Base-by-base conservation (phyloP, 2,329 filamentous ascomycete species). In the Beauveria medogensis region DNA sequence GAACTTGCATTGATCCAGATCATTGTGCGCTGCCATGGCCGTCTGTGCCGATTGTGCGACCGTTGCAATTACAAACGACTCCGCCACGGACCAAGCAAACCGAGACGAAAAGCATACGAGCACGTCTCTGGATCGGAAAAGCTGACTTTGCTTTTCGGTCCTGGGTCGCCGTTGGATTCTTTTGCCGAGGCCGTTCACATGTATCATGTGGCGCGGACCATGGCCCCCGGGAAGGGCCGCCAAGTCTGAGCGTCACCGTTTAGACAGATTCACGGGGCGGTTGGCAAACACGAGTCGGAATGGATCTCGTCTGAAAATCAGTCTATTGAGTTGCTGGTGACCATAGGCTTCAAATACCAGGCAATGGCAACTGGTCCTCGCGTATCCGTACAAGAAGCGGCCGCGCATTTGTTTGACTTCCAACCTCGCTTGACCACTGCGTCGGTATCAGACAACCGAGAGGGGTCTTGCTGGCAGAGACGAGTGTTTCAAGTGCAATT, bases 401-500 rank as follows among this genome's bases (percentile, higher is more conserved):
- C 10, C 30, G 30, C 30, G 12, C 43, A 41, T 18, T 46, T 30
- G 46, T 55, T 55, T 61, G 59, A 61, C 58, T 60, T 60, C 58
- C 40, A 30, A 22, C 40, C 48, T 50, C 46, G 43, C 41, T 41
- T 44, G 44, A 51, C 60, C 47, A 62, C 47, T 54, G 60, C 50
- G 24, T 56, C 59, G 52, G 59, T 61, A 61, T 61, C 44, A 55
- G 43, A 54, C 59, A 55, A 16, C 59, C 59, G 52, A 61, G 37
- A 47, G 10, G 30, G 30, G 30, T 14, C 10, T 34, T 34, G 12
- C 30, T 34, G 30, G 20, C 22, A 54, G 43, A 52, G 40, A 48
- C 60, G 30, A 53, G 41, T 62, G 61, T 62, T 62, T 62, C 61
- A 62, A 44, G 52, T 62, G 44, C 56, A 55, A 59, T 62, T 62